Base-by-base conservation (phyloP, 2,329 filamentous ascomycete species). In the Camptophora hylomeconis region DNA sequence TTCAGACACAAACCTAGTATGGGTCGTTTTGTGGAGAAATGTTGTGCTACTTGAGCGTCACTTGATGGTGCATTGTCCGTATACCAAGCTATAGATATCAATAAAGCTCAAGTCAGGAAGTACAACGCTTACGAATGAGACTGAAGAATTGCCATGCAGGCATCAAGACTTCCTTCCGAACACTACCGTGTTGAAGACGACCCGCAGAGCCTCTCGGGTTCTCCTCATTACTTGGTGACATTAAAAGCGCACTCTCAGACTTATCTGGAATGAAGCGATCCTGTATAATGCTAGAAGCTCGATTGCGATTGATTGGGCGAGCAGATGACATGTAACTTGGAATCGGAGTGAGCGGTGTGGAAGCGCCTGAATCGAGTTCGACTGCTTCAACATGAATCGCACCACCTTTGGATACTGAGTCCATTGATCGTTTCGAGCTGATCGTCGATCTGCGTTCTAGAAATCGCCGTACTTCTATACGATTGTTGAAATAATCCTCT, bases 111-210 rank as follows among this genome's bases (percentile, higher is more conserved):
- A 37, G 26, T 37, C 33, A 13, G 20, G 10, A 20, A 14, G 18
- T 13, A 23, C 11, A 32, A 12, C 34, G 65, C 79, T 57, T 60
- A 84, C 80, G 86, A 45, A 94, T 83, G 15, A 95, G 61, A 46
- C 80, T 83, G 57, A 94, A 95, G 48, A 95, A 93, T 47, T 94
- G 87, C 84, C 86, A 95, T 2, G 89, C 89, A 20, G 87, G 87
- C 61, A 95, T 93, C 34, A 87, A 76, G 9, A 95, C 80, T 45
- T 92, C 86, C 48, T 87, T 93, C 39, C 67, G 54, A 27, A 66
- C 53, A 18, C 58, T 63, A 20, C 56, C 56, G 30, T 44, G 53
- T 9, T 51, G 48, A 5, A 41, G 35, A 20, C 49, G 44, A 4
- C 38, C 37, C 12, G 41, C 36, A 20, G 44, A 40, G 9, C 42